These are phyloP conservation scores for Lolium rigidum DNA, from an alignment of 176 grass and related monocot species.

Conservation along the genomic window DNA sequence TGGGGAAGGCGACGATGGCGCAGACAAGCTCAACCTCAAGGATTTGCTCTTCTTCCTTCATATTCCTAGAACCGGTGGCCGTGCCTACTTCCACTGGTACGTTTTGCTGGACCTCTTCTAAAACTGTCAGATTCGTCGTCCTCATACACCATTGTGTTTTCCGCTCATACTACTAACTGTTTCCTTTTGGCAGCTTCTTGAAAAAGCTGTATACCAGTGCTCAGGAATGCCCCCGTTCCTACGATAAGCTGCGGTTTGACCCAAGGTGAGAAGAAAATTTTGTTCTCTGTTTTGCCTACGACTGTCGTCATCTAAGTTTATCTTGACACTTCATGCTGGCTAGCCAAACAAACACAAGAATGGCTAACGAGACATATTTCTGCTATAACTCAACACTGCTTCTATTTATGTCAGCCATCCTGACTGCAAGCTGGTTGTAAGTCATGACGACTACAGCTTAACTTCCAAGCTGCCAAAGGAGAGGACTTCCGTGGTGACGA, in stretches of 20 bases:
- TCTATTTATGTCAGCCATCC: conserved; percentile 76
- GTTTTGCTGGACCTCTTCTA: background rate
- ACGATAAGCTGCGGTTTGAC: conserved; percentile 86
- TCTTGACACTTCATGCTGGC: background rate
- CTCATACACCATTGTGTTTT: background rate
- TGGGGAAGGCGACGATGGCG: conserved; percentile 37
- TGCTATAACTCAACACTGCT: no score
- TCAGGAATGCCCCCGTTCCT: conserved; percentile 87
- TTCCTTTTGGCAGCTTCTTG: conserved; percentile 64
- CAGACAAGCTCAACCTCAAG: conserved; percentile 71
- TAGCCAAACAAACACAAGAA: no score
- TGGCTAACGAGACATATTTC: no score
- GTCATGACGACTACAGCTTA: conserved; percentile 99
- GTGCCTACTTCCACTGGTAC: conserved; percentile 94
- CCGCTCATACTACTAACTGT: background rate
- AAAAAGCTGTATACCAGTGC: conserved; percentile 73
- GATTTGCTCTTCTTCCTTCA: conserved; percentile 98
- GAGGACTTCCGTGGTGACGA: conserved; percentile 91
- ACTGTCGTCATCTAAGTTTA: background rate
- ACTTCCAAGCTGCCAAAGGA: conserved; percentile 83
- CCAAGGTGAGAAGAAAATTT: conserved; percentile 58
- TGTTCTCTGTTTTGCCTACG: background rate
- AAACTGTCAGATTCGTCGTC: background rate
- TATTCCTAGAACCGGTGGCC: conserved; percentile 89
- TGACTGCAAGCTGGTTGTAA: conserved; percentile 91